Evolutionary conservation across 768 basidiomycete genomes (phyloP).

Genomic region (Suillus clintonianus): DNA sequence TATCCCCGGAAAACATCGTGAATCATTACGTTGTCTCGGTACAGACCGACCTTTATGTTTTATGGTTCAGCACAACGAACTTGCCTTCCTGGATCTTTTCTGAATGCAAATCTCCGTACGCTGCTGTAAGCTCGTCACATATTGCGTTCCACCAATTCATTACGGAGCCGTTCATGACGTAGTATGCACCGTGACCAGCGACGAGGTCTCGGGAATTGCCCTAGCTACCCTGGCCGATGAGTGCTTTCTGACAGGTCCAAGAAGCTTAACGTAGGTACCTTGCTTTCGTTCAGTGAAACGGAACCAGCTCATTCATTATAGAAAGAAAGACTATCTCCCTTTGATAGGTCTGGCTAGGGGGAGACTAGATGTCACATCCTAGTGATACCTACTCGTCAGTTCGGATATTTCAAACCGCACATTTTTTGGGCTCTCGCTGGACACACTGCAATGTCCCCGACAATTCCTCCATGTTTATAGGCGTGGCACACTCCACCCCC

Average conservation of each 20-base stretch:
- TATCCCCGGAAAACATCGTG: neutral
- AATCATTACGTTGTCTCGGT: neutral
- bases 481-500: too few relatives aligned
- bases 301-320: neutral
- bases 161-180: neutral
- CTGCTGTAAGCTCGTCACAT: neutral
- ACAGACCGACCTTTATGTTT: neutral
- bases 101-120: neutral
- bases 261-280: neutral
- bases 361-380: neutral
- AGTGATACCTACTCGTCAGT: neutral
- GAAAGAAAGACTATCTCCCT: neutral
- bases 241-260: neutral
- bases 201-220: neutral
- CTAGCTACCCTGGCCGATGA: neutral
- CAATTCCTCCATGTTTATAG: too few relatives aligned
- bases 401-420: too few relatives aligned
- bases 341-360: too few relatives aligned
- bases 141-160: neutral
- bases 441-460: too few relatives aligned
- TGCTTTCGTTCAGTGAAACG: neutral
- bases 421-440: too few relatives aligned
- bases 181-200: neutral
- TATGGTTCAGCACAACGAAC: neutral
- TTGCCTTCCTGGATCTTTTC: neutral